phyloP scores from a whole-genome alignment of 352 stramenopile species.

The Pythium apleroticum region DNA sequence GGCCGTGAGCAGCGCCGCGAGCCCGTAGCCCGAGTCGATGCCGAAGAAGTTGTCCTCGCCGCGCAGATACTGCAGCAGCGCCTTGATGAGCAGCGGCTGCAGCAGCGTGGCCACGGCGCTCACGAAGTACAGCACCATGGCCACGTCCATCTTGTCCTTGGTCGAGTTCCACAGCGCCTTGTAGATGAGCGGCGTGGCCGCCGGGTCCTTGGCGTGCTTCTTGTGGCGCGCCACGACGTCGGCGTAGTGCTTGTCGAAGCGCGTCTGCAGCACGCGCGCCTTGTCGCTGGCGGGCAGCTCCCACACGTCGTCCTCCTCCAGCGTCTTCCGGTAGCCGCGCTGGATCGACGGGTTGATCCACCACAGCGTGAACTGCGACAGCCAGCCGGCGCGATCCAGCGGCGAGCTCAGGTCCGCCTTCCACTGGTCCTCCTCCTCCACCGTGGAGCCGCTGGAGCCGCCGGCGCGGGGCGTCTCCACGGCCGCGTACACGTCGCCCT shows the following conservation, averaged over 20 bases:
- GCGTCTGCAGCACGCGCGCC: slow-evolving; percentile 23
- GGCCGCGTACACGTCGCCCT: slow-evolving; percentile 15
- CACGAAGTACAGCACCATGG: slow-evolving; percentile 29
- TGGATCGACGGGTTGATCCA: slow-evolving; percentile 21
- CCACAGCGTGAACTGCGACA: slow-evolving; percentile 29
- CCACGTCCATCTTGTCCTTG: slow-evolving; percentile 32
- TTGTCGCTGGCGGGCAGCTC: slow-evolving; percentile 24
- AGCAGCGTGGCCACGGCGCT: slow-evolving; percentile 30
- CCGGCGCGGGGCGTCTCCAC: slow-evolving; percentile 11
- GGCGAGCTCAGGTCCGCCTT: slow-evolving; percentile 10
- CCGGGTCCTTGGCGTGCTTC: background rate
- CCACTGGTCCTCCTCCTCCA: slow-evolving; percentile 11
- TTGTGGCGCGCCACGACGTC: background rate
- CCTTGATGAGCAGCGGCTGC: slow-evolving; percentile 39
- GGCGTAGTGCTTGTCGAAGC: slow-evolving; percentile 24
- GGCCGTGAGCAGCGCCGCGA: slow-evolving; percentile 21
- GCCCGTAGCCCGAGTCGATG: slow-evolving; percentile 29
- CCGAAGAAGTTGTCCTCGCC: slow-evolving; percentile 24
- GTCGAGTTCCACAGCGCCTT: slow-evolving; percentile 31
- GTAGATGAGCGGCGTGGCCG: slow-evolving; percentile 11
- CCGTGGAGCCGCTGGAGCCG: background rate
- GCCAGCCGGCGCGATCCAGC: slow-evolving; percentile 13
- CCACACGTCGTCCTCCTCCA: slow-evolving; percentile 39
- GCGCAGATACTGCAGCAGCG: slow-evolving; percentile 29
- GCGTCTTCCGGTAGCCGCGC: slow-evolving; percentile 16